Conservation (phyloP, 169 alveolate genomes). For the Plasmodium coatneyi region DNA sequence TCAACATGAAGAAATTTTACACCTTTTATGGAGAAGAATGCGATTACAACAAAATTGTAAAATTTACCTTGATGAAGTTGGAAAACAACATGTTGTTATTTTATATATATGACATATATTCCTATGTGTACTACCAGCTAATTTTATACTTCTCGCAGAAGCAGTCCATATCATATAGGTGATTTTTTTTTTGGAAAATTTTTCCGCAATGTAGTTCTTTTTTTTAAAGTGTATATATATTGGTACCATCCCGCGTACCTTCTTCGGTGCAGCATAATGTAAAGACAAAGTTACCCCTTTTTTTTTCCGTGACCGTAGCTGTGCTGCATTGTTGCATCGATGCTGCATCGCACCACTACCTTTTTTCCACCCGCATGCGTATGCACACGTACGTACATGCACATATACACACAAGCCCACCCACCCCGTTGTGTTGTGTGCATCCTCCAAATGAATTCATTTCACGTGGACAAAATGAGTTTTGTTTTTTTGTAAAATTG, state of each 20-base stretch:
- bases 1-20: conserved; percentile 52
- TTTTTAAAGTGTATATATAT: not conserved
- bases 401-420: not conserved
- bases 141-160: conserved; percentile 10
- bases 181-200: not conserved
- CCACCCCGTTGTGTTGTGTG: not conserved
- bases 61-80: conserved; percentile 56
- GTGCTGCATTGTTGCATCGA: not conserved
- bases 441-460: not conserved
- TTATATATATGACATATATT: conserved; percentile 65
- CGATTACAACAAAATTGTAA: conserved; percentile 62
- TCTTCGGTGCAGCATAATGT: not conserved
- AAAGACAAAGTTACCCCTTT: not conserved
- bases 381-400: not conserved
- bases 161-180: not conserved
- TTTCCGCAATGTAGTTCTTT: not conserved
- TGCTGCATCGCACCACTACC: not conserved
- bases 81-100: conserved; percentile 59
- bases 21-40: conserved; percentile 33
- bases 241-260: not conserved
- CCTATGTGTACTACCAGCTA: conserved; percentile 35
- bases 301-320: conserved; percentile 13
- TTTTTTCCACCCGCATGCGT: not conserved
- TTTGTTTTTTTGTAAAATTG: not conserved
- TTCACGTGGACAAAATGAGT: not conserved